Conservation (phyloP, 2,329 filamentous ascomycete species). For the Aspergillus quadricinctus region DNA sequence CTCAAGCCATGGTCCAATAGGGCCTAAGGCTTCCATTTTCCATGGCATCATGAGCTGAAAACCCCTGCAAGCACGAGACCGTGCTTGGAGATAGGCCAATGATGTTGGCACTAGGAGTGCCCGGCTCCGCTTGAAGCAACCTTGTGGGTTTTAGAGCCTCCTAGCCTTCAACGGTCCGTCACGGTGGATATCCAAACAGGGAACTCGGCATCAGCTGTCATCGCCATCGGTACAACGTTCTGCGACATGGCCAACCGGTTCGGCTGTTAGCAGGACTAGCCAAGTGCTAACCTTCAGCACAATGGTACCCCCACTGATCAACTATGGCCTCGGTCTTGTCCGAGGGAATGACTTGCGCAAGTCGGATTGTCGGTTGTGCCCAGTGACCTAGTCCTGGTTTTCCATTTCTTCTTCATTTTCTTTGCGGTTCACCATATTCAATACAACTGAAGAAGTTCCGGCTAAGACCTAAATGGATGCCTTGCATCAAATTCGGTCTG, state of each 20-base stretch:
- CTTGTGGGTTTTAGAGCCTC: neutral
- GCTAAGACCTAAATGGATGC: conserved; percentile 1
- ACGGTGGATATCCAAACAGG: neutral
- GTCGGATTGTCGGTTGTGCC: neutral
- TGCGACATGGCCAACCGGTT: neutral
- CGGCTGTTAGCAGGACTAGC: neutral
- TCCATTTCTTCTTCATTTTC: neutral
- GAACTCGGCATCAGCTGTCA: neutral
- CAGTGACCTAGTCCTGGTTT: neutral
- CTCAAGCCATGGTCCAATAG: neutral
- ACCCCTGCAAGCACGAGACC: neutral
- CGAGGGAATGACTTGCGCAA: conserved; percentile 7
- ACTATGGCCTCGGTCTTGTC: conserved; percentile 12
- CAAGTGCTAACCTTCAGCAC: conserved; percentile 4
- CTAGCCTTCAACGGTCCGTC: neutral
- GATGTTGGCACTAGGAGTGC: neutral
- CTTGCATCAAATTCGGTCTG: conserved; percentile 2
- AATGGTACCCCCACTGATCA: conserved; percentile 11
- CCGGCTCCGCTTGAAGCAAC: neutral
- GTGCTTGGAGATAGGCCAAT: neutral
- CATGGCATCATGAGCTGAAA: neutral
- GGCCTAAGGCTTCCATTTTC: neutral
- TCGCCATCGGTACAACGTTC: neutral
- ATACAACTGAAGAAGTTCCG: neutral
- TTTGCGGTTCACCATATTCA: neutral